Evolutionary conservation across 2,329 filamentous ascomycete genomes (phyloP).

Genomic region (Fusarium tanahbumbuense): DNA sequence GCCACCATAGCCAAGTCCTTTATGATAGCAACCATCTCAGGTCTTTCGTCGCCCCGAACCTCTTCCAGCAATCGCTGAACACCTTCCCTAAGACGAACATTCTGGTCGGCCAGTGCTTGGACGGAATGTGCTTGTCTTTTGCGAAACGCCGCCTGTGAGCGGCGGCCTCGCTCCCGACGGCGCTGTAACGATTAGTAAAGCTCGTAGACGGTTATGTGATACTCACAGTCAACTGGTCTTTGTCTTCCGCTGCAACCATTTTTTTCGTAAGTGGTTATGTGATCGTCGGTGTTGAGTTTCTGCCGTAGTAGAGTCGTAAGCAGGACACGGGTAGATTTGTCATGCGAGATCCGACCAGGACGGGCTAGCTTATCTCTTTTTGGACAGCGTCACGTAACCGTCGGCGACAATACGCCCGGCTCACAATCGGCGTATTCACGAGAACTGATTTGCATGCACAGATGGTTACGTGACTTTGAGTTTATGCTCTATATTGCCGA

Average conservation of each 20-base stretch:
- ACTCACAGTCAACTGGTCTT: background rate
- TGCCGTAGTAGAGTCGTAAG: no score
- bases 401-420: background rate
- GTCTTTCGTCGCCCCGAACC: background rate
- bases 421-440: background rate
- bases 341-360: background rate
- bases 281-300: background rate
- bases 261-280: background rate
- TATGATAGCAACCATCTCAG: background rate
- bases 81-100: background rate
- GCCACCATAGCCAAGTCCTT: background rate
- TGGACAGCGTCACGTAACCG: slow-evolving; percentile 21
- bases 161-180: slow-evolving; percentile 15
- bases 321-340: background rate
- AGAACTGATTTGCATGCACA: background rate
- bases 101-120: background rate
- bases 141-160: slow-evolving; percentile 18
- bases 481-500: background rate
- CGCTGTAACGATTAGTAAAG: background rate
- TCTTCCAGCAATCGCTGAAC: background rate
- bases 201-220: accelerated
- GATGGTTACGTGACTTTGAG: background rate
- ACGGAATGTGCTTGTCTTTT: background rate
- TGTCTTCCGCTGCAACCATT: background rate
- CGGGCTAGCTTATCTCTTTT: background rate